A percentile compares a stretch with the other conserved stretches of the same genome.
These are phyloP conservation scores for Apiotrichum sp. DNA, from an alignment of 1,284 basidiomycete species.

Conservation along the genomic window DNA sequence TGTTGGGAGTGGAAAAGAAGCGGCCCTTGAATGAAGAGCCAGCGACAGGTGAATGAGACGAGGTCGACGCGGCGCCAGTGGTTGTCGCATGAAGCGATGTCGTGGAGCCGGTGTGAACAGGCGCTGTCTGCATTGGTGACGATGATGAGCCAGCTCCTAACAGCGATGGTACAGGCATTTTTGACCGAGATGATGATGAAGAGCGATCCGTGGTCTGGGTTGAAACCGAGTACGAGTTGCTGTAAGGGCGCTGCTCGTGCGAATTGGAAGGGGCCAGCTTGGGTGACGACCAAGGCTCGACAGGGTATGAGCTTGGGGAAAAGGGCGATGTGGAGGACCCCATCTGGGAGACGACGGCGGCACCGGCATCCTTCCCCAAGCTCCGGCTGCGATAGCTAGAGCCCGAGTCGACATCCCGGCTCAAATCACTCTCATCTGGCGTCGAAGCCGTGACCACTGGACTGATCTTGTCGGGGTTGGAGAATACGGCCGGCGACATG, in stretches of 20 bases:
- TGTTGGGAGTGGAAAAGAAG: conserved; percentile 36
- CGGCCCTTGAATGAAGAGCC: conserved; percentile 29
- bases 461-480: neutral
- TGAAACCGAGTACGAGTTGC: conserved; percentile 18
- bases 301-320: conserved; percentile 11
- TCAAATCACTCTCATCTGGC: conserved; percentile 3
- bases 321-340: conserved; percentile 6
- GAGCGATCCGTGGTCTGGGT: conserved; percentile 16
- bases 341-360: neutral
- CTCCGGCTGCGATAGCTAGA: conserved; percentile 4
- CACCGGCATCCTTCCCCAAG: neutral
- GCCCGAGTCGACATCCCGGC: conserved; percentile 1
- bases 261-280: neutral
- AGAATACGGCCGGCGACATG: neutral
- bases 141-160: neutral
- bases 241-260: conserved; percentile 9
- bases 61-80: too few relatives aligned
- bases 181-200: conserved; percentile 16
- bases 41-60: too few relatives aligned
- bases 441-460: neutral
- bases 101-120: conserved; percentile 4
- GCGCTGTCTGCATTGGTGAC: conserved; percentile 2
- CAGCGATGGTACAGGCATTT: neutral
- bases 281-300: conserved; percentile 11
- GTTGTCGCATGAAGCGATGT: conserved; percentile 12